These are phyloP conservation scores for Ceratocystis eucalypticola DNA, from an alignment of 2,329 filamentous ascomycete genomes.

Conservation along the genomic window DNA sequence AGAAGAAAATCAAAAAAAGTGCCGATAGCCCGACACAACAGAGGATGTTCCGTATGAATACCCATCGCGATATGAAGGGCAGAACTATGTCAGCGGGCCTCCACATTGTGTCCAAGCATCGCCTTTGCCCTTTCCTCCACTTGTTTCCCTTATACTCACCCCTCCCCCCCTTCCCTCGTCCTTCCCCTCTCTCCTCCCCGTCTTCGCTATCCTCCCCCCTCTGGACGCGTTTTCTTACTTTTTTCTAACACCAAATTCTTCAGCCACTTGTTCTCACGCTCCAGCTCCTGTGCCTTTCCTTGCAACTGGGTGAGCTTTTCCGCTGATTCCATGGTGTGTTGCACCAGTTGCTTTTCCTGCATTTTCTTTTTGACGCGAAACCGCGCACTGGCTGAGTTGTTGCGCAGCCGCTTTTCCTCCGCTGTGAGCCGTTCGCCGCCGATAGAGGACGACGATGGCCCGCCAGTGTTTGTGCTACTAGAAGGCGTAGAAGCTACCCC, in stretches of 20 bases:
- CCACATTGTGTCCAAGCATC: too few species aligned
- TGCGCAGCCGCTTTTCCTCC: constrained; percentile 53
- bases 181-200: neutral
- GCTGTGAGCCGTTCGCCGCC: constrained; percentile 22
- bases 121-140: too few species aligned
- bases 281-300: constrained; percentile 39
- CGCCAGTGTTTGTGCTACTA: neutral
- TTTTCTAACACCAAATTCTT: constrained; percentile 47
- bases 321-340: constrained; percentile 46
- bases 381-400: constrained; percentile 52
- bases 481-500: neutral
- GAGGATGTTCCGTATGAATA: too few species aligned
- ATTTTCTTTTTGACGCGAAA: constrained; percentile 60
- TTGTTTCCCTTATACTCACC: neutral
- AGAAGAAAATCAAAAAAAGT: too few species aligned
- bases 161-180: neutral
- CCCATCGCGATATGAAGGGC: too few species aligned
- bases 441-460: neutral
- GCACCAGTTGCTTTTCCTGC: constrained; percentile 49
- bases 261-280: constrained; percentile 48
- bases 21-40: too few species aligned
- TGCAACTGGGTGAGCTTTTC: constrained; percentile 47
- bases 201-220: neutral
- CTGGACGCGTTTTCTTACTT: constrained; percentile 16
- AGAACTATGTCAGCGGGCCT: too few species aligned